A percentile compares a stretch with the other conserved stretches of the same genome.
Conservation (phyloP, 768 basidiomycete genomes). For the Kondoa malvinella region DNA sequence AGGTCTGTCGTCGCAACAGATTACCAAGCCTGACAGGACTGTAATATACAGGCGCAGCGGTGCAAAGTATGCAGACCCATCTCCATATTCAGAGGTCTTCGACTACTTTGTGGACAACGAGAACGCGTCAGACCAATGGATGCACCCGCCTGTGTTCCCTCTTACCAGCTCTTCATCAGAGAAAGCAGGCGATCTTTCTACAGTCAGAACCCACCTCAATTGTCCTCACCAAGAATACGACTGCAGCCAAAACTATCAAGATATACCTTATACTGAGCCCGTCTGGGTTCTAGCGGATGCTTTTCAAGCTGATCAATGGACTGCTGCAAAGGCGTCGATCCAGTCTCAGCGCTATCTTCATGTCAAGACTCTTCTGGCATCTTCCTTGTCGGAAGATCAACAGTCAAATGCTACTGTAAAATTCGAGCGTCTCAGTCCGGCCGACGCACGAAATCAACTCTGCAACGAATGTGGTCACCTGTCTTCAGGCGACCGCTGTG, state of each 20-base stretch:
- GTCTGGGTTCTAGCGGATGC: not conserved
- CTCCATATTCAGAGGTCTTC: slow-evolving; percentile 21
- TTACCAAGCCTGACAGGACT: too few species aligned
- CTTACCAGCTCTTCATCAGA: slow-evolving; percentile 1
- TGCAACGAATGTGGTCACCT: not conserved
- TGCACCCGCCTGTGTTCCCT: not conserved
- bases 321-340: not conserved
- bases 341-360: not conserved
- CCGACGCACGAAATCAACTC: too few species aligned
- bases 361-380: not conserved
- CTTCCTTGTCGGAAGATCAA: not conserved
- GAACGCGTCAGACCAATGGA: not conserved
- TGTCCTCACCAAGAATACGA: slow-evolving; percentile 20
- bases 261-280: not conserved
- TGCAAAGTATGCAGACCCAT: slow-evolving; percentile 4
- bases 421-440: not conserved
- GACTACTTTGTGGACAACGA: slow-evolving; percentile 17
- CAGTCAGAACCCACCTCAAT: slow-evolving; percentile 17
- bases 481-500: not conserved
- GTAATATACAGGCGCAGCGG: slow-evolving; percentile 16
- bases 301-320: not conserved
- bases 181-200: slow-evolving; percentile 12
- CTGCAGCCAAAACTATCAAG: slow-evolving; percentile 1
- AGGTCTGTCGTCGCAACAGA: not conserved
- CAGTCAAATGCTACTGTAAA: not conserved